phyloP scores from a whole-genome alignment of 805 yeast species.

The Cyberlindnera maritima region DNA sequence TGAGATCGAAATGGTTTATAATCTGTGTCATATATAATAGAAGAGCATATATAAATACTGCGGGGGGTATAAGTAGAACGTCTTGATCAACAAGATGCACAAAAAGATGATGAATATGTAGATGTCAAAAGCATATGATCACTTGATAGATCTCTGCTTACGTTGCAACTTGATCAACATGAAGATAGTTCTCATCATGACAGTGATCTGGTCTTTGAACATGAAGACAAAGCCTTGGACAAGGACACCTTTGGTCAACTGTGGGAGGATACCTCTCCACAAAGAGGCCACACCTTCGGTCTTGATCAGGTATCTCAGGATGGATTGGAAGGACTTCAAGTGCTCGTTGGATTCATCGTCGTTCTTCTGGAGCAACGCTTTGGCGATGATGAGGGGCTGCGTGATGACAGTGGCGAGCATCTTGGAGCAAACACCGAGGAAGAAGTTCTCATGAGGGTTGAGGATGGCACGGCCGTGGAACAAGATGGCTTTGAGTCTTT shows the following conservation, averaged over 20 bases:
- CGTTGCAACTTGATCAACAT: constrained; percentile 17
- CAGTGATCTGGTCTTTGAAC: constrained; percentile 44
- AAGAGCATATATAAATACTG: too few relatives aligned
- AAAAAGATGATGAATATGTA: too few relatives aligned
- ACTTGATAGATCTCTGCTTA: neutral
- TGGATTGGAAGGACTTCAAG: constrained; percentile 60
- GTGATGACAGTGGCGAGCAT: constrained; percentile 76
- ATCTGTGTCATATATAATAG: too few relatives aligned
- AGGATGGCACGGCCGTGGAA: constrained; percentile 36
- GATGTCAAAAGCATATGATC: neutral
- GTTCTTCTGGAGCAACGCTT: constrained; percentile 70
- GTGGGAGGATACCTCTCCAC: constrained; percentile 82
- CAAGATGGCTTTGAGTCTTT: constrained; percentile 55
- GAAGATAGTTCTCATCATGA: constrained; percentile 22
- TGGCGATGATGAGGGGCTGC: constrained; percentile 82
- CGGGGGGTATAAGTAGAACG: neutral
- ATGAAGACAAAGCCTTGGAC: constrained; percentile 84
- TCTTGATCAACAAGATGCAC: neutral
- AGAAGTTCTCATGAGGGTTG: constrained; percentile 61
- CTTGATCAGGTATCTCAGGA: constrained; percentile 54
- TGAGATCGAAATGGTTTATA: neutral
- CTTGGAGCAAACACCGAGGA: constrained; percentile 78
- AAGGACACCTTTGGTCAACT: constrained; percentile 72
- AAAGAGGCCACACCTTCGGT: constrained; percentile 64
- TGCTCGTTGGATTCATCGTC: constrained; percentile 37